These are phyloP conservation scores for Fusarium aywerte DNA, from an alignment of 2,329 filamentous ascomycete genomes.

Conservation along the genomic window DNA sequence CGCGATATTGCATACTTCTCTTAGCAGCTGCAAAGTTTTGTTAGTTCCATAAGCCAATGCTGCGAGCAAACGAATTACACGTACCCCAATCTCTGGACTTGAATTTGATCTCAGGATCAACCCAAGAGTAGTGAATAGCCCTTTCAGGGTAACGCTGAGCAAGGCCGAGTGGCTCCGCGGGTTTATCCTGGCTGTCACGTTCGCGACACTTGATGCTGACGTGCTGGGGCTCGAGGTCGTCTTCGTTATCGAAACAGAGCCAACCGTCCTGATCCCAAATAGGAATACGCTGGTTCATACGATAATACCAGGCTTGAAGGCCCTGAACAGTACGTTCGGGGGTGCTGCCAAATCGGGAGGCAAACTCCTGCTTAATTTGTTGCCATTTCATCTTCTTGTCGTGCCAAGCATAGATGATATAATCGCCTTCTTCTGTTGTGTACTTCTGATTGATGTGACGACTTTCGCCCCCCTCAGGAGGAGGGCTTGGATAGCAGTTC, in stretches of 20 bases:
- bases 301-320: slow-evolving; percentile 58
- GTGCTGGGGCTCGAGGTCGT: slow-evolving; percentile 53
- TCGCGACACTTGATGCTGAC: slow-evolving; percentile 55
- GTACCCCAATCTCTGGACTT: slow-evolving; percentile 55
- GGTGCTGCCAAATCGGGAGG: slow-evolving; percentile 52
- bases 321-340: slow-evolving; percentile 55
- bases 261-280: slow-evolving; percentile 55
- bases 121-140: slow-evolving; percentile 59
- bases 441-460: slow-evolving; percentile 58
- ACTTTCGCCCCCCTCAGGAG: slow-evolving; percentile 51
- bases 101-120: slow-evolving; percentile 53
- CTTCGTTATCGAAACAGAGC: slow-evolving; percentile 54
- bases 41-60: slow-evolving; percentile 25
- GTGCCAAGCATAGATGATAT: slow-evolving; percentile 58
- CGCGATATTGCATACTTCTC: slow-evolving; percentile 51
- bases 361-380: slow-evolving; percentile 54
- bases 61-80: slow-evolving; percentile 37
- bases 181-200: slow-evolving; percentile 52
- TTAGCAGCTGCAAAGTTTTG: slow-evolving; percentile 47
- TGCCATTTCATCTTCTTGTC: slow-evolving; percentile 58
- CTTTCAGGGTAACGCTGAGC: slow-evolving; percentile 60
- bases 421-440: slow-evolving; percentile 57
- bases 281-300: slow-evolving; percentile 56
- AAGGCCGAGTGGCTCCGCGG: slow-evolving; percentile 52
- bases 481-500: slow-evolving; percentile 51